Conservation (phyloP, 2,329 filamentous ascomycete genomes). For the Neocucurbitaria cava region DNA sequence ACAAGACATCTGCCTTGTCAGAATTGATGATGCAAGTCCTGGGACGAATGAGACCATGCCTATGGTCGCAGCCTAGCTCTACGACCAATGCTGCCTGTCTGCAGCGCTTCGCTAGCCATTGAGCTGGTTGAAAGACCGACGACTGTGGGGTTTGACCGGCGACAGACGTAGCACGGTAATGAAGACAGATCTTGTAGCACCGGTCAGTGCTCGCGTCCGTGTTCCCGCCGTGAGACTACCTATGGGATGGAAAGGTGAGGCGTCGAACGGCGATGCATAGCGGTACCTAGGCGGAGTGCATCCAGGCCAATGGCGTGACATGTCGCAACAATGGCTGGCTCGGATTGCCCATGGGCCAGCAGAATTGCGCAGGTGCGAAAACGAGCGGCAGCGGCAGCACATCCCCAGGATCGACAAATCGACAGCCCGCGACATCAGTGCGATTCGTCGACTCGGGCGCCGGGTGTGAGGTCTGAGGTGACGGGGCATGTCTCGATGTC, state of each 20-base stretch:
- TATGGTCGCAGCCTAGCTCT: conserved; percentile 3
- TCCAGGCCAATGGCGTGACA: conserved; percentile 20
- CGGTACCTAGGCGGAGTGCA: conserved; percentile 2
- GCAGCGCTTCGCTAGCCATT: conserved; percentile 11
- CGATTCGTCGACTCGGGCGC: not conserved
- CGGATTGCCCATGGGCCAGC: not conserved
- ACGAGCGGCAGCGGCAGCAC: not conserved
- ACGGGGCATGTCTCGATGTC: not conserved
- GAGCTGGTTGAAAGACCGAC: conserved; percentile 4
- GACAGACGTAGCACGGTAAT: conserved; percentile 23
- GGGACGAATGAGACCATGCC: conserved; percentile 14
- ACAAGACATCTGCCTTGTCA: conserved; percentile 1
- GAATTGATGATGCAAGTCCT: conserved; percentile 6
- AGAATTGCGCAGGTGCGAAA: conserved; percentile 11
- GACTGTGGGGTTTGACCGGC: conserved; percentile 29
- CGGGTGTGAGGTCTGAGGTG: not conserved
- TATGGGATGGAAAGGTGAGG: conserved; percentile 5
- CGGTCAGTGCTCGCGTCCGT: conserved; percentile 29
- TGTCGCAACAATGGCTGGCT: conserved; percentile 10
- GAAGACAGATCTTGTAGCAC: conserved; percentile 26
- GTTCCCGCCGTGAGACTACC: conserved; percentile 10
- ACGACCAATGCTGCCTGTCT: conserved; percentile 10
- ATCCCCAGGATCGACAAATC: not conserved
- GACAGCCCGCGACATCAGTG: not conserved
- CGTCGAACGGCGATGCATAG: conserved; percentile 25